Evolutionary conservation across 352 stramenopile species (phyloP).

Genomic region (Phytophthora sp.): DNA sequence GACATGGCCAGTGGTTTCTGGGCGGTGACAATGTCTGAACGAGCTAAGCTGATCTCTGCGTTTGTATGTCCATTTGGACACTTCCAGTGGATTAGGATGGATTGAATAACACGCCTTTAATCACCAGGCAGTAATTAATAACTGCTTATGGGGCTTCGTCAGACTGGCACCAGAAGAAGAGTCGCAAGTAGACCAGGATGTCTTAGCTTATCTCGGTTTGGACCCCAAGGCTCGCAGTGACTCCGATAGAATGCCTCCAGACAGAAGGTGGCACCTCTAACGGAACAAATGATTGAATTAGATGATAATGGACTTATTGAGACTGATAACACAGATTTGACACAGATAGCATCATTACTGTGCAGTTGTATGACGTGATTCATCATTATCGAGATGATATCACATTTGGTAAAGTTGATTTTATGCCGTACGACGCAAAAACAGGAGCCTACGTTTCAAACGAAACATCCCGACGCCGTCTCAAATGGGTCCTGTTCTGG

Average conservation of each 20-base stretch:
- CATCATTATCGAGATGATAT: too few species aligned
- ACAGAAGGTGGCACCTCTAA: neutral
- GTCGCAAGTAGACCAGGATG: neutral
- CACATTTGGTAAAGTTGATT: too few species aligned
- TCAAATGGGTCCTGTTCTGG: neutral
- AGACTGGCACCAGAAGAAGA: neutral
- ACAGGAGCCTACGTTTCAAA: too few species aligned
- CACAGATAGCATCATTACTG: too few species aligned
- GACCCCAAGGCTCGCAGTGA: neutral
- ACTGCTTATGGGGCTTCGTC: neutral
- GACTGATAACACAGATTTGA: too few species aligned
- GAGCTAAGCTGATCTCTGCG: neutral
- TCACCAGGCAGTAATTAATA: neutral
- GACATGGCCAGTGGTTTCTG: constrained; percentile 2
- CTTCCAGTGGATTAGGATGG: constrained; percentile 3
- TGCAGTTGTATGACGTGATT: too few species aligned
- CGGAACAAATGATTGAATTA: neutral
- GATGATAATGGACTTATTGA: too few species aligned
- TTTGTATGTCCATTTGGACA: constrained; percentile 1
- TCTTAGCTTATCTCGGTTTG: neutral
- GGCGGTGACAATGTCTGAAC: neutral
- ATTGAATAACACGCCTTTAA: neutral
- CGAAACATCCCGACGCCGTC: neutral
- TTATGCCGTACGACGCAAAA: too few species aligned
- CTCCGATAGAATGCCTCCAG: neutral